Evolutionary conservation across 73 alveolate species (phyloP).

Genomic region (Breviolum minutum): DNA sequence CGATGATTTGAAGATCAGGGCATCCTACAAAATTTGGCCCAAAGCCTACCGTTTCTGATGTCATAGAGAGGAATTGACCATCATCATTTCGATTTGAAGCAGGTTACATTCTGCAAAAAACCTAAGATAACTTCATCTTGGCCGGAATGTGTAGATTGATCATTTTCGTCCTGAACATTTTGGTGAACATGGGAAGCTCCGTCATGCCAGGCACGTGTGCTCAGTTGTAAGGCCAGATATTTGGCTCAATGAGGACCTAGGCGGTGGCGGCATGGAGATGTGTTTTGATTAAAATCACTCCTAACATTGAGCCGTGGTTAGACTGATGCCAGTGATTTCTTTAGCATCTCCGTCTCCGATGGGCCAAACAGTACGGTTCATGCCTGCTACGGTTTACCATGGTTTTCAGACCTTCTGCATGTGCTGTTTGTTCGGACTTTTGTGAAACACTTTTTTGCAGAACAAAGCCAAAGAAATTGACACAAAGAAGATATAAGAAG

Average conservation of each 20-base stretch:
- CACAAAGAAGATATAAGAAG: neutral
- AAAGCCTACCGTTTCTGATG: neutral
- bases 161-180: neutral
- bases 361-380: neutral
- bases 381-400: neutral
- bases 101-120: neutral
- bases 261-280: neutral
- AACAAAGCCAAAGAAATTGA: neutral
- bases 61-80: neutral
- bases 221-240: slow-evolving; percentile 57
- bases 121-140: no score
- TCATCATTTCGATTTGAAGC: neutral
- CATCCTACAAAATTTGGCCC: neutral
- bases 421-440: neutral
- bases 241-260: slow-evolving; percentile 79
- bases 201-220: slow-evolving; percentile 57
- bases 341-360: neutral
- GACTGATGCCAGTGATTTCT: neutral
- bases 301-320: neutral
- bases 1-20: neutral
- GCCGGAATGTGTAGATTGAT: no score
- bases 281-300: neutral
- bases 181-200: neutral
- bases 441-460: neutral
- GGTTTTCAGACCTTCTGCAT: neutral